Evolutionary conservation across 495 filamentous ascomycete species (phyloP), one percentile per base, ranked within the genome.

Genomic region (Podospora pseudocomata): DNA sequence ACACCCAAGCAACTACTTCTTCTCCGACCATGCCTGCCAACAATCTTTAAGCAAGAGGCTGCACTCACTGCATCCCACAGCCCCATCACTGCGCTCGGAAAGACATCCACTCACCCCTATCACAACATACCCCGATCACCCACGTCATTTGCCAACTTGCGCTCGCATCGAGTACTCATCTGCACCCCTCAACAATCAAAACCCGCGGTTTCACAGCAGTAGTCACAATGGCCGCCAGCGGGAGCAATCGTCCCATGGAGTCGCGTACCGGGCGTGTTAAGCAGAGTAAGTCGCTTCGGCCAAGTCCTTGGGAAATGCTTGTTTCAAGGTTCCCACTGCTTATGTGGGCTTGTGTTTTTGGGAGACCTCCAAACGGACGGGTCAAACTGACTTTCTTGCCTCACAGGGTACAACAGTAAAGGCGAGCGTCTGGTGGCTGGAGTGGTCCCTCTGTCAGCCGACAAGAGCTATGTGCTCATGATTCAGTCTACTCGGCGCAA

Each of bases 381-480:
- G 59, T 65, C 65, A 57, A 56, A 77, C 81, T 84, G 77, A 83
- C 80, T 67, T 60, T 30, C 28, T 67, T 67, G 75, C 72, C 57
- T 57, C 67, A 71, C 75, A 97, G 96, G 95, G 71, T 99, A 97
- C 79, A 92, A 92, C 75, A 75, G 91, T 58, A 89, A 92, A 76
- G 96, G 96, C 80, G 93, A 97, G 82, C 89, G 95, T 66, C 89
- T 99, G 61, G 96, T 99, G 68, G 94, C 95, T 57, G 95, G 95
- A 67, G 89, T 98, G 53, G 96, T 99, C 34, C 93, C 96, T 64
- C 74, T 86, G 39, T 83, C 80, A n/a, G 78, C 73, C 70, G 83
- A 83, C 74, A 78, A 85, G 89, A 72, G 91, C 87, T 75, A 90
- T 79, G 95, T 99, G 64, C 84, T 99, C 73, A 85, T 99, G 77